A percentile compares a stretch with the other conserved stretches of the same genome.
Evolutionary conservation across 352 stramenopile species (phyloP).

Genomic region (Pythium monospermum): DNA sequence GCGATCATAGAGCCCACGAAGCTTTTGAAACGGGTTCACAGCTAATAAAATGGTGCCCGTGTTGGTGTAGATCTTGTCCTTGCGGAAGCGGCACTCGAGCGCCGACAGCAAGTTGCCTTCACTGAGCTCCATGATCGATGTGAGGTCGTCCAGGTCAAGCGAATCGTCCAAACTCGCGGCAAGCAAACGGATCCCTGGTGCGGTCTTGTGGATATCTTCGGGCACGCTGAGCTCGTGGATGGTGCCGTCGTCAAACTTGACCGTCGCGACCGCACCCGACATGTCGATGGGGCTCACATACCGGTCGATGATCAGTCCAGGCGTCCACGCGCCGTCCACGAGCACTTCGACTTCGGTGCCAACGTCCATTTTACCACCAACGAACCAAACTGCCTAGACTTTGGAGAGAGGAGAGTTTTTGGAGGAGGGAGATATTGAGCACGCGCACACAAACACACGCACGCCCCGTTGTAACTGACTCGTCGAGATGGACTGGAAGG

Average conservation of each 20-base stretch:
- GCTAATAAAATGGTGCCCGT: constrained; percentile 76
- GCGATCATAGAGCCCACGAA: constrained; percentile 56
- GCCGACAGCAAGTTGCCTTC: constrained; percentile 60
- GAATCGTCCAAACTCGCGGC: constrained; percentile 9
- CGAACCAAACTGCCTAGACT: too few relatives aligned
- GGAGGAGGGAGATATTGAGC: too few relatives aligned
- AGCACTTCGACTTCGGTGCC: constrained; percentile 61
- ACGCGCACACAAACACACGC: too few relatives aligned
- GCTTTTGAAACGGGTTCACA: constrained; percentile 81
- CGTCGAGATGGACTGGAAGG: too few relatives aligned
- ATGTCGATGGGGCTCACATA: constrained; percentile 54
- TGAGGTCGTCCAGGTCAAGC: constrained; percentile 80
- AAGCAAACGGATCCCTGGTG: constrained; percentile 28
- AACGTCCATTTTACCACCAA: too few relatives aligned
- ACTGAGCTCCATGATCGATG: constrained; percentile 71
- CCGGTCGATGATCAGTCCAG: constrained; percentile 52
- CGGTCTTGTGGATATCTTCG: constrained; percentile 25
- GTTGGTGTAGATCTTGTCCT: constrained; percentile 85
- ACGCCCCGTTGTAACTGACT: too few relatives aligned
- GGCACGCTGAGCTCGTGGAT: constrained; percentile 40
- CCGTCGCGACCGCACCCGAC: constrained; percentile 41
- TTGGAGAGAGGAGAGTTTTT: too few relatives aligned
- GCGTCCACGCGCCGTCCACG: constrained; percentile 40
- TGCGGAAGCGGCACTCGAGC: constrained; percentile 62
- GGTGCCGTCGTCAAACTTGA: constrained; percentile 65